Evolutionary conservation across 305 asterid genomes (phyloP).

Genomic region (Ajuga reptans): DNA sequence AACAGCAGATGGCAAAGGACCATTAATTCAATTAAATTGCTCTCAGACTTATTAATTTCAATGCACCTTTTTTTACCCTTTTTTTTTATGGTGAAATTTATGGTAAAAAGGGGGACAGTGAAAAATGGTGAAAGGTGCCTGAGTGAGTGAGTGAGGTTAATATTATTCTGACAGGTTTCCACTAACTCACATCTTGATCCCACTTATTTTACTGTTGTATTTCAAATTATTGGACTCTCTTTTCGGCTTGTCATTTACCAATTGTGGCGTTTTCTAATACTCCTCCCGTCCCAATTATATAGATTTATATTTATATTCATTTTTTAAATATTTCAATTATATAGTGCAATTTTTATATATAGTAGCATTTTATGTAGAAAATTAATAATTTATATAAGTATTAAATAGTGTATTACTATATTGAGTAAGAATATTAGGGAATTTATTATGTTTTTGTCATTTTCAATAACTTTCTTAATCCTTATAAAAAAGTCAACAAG

Average conservation of each 20-base stretch:
- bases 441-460: too few species aligned
- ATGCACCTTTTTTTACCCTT: conserved; percentile 15
- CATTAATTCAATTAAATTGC: conserved; percentile 30
- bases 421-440: too few species aligned
- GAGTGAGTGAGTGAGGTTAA: conserved; percentile 5
- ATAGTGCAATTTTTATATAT: too few species aligned
- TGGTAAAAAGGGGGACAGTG: conserved; percentile 23
- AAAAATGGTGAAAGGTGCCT: conserved; percentile 20
- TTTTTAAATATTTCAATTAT: too few species aligned
- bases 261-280: neutral
- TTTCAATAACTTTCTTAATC: too few species aligned
- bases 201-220: conserved; percentile 18
- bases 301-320: too few species aligned
- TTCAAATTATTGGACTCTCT: conserved; percentile 16
- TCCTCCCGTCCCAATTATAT: too few species aligned
- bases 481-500: too few species aligned
- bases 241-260: neutral
- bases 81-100: neutral
- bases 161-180: conserved; percentile 31
- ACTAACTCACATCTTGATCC: conserved; percentile 38
- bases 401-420: too few species aligned
- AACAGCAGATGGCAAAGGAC: conserved; percentile 38
- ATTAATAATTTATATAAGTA: too few species aligned
- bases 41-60: conserved; percentile 15
- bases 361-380: too few species aligned